These are phyloP conservation scores for Cornus controversa DNA, from an alignment of 148 eudicot genomes.

Conservation along the genomic window DNA sequence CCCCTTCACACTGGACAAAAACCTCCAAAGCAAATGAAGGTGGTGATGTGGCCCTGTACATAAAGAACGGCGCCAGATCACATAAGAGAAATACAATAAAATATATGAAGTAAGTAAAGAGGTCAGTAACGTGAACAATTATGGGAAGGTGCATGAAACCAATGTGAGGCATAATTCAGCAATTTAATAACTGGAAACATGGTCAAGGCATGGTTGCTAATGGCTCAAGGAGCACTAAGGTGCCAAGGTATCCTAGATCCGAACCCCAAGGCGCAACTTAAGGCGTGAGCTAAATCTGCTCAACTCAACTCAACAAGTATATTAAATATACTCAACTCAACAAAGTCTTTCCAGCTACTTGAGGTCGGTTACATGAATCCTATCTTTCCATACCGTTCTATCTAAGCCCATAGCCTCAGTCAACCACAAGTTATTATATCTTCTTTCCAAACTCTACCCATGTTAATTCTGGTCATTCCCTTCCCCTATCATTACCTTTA, in stretches of 20 bases:
- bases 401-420: neutral
- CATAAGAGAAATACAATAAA: neutral
- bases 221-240: neutral
- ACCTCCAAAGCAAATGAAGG: conserved; percentile 99
- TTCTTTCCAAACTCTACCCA: too few relatives aligned
- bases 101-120: neutral
- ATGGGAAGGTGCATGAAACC: neutral
- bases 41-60: conserved; percentile 88
- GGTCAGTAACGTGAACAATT: neutral
- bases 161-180: neutral
- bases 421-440: too few relatives aligned
- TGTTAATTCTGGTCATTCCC: too few relatives aligned
- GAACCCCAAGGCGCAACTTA: too few relatives aligned
- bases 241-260: too few relatives aligned
- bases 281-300: too few relatives aligned
- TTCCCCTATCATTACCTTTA: too few relatives aligned
- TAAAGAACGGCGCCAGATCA: neutral
- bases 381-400: neutral
- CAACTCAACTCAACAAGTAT: too few relatives aligned
- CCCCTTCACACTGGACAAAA: conserved; percentile 96
- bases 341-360: neutral
- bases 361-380: neutral
- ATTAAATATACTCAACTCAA: neutral
- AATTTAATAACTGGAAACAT: neutral
- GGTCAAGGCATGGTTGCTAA: neutral